These are phyloP conservation scores for Fusarium udum DNA, from an alignment of 2,329 filamentous ascomycete species.

Conservation along the genomic window DNA sequence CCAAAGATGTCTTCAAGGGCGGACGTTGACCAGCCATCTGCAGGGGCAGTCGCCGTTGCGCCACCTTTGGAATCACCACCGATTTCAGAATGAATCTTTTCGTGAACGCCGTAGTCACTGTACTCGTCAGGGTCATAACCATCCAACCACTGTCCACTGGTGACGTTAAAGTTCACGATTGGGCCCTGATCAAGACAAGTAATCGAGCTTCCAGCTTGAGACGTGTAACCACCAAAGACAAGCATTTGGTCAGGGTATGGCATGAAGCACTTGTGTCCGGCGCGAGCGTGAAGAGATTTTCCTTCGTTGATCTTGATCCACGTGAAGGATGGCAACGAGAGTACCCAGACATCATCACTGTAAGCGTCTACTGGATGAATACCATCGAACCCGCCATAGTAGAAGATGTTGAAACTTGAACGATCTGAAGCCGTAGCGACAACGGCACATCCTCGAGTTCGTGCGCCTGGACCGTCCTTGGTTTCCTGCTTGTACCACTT, in stretches of 20 bases:
- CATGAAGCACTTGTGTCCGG: conserved; percentile 79
- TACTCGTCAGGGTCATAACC: conserved; percentile 73
- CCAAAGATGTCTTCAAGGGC: conserved; percentile 64
- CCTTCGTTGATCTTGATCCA: conserved; percentile 70
- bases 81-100: conserved; percentile 69
- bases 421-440: conserved; percentile 75
- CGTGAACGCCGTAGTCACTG: conserved; percentile 75
- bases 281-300: conserved; percentile 65
- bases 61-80: conserved; percentile 73
- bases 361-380: conserved; percentile 52
- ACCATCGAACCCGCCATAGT: conserved; percentile 79
- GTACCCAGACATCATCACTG: conserved; percentile 79
- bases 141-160: conserved; percentile 73
- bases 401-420: conserved; percentile 84
- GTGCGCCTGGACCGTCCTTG: conserved; percentile 64
- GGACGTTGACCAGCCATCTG: conserved; percentile 63
- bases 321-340: conserved; percentile 81
- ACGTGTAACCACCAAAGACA: conserved; percentile 73
- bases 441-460: conserved; percentile 76
- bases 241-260: conserved; percentile 85
- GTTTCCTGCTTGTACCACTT: conserved; percentile 77
- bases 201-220: conserved; percentile 39
- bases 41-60: conserved; percentile 74
- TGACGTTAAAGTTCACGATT: conserved; percentile 77
- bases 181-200: conserved; percentile 62